Base-by-base conservation (phyloP, 345 rosid species). In the Syzygium jambos region DNA sequence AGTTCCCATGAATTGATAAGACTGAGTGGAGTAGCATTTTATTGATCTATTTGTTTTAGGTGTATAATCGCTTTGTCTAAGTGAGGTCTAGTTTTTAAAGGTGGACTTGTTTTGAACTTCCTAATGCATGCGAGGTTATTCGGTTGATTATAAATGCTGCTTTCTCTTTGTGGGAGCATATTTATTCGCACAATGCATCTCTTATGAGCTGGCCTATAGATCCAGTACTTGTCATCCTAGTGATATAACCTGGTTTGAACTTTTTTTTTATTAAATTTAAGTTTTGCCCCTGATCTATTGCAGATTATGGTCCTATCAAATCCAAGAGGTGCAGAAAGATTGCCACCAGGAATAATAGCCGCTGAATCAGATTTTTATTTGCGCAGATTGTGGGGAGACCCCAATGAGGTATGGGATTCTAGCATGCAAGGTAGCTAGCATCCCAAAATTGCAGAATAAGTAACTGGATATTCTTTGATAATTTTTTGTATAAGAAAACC, bases 251-350 rank as follows among this genome's bases (percentile, higher is more conserved):
- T 3, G n/a, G 43, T 9, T 53, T 84, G 29, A 23, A 84, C n/a
- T 7, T 27, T 19, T 53, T 11, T 11, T 43, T 17, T 1, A 43
- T 46, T 57, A 38, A 21, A 41, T 53, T 84, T 1, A 15, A 16
- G 59, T 84, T 43, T 82, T n/a, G 23, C 52, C 43, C 53, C 6
- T 25, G 52, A 38, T 89, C 88, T 90, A 52, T 54, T 85, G 85
- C 92, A 98, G 99, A 95, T 96, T 65, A 96, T 98, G 99, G 98
- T 92, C 86, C 94, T 93, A 78, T 93, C 98, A 68, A 96, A 96
- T 93, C 99, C 99, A 87, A 96, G 94, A 87, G 99, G 99, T 63
- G 99, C 99, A 25, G 98, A 98, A 93, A 91, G 92, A 86, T 92
- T 98, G 87, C 96, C 99, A 43, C 96, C 98, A 6, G 94, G 96